Percentiles rank a stretch among this genome's conserved stretches.
Evolutionary conservation across 2,329 filamentous ascomycete species (phyloP).

Genomic region (Penicillium sp.): DNA sequence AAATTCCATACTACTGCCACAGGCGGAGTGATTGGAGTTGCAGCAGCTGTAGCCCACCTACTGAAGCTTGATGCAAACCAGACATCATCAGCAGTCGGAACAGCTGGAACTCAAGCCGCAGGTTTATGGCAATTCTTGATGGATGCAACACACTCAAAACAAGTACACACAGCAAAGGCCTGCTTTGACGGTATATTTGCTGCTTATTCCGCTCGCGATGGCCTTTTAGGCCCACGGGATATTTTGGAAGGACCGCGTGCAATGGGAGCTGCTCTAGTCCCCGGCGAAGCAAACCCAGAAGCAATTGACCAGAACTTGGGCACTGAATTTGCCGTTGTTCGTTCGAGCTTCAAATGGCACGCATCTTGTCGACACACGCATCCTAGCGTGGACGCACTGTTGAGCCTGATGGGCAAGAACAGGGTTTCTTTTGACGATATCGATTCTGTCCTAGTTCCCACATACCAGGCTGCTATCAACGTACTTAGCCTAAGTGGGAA

Average conservation of each 20-base stretch:
- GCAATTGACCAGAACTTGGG: conserved; percentile 28
- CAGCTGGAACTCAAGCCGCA: conserved; percentile 33
- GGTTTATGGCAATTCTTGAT: conserved; percentile 34
- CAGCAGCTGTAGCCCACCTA: conserved; percentile 26
- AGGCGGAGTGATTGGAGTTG: conserved; percentile 28
- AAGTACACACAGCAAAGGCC: conserved; percentile 33
- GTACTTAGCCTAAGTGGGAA: conserved; percentile 28
- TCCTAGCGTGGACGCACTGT: conserved; percentile 30
- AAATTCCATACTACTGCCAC: conserved; percentile 30
- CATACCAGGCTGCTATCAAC: conserved; percentile 32
- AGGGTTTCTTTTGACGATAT: conserved; percentile 28
- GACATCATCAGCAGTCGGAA: conserved; percentile 30
- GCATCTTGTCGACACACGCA: conserved; percentile 35
- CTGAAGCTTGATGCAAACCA: conserved; percentile 22
- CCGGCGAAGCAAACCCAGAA: conserved; percentile 18
- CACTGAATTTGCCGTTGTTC: conserved; percentile 23
- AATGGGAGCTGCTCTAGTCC: conserved; percentile 27
- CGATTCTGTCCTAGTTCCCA: conserved; percentile 25
- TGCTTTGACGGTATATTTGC: conserved; percentile 34
- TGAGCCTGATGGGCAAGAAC: conserved; percentile 28
- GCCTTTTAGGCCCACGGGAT: conserved; percentile 28
- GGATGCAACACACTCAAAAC: conserved; percentile 32
- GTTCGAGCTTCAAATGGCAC: conserved; percentile 37
- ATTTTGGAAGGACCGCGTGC: conserved; percentile 30
- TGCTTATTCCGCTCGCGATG: conserved; percentile 27